Evolutionary conservation across 345 rosid species (phyloP).

Genomic region (sweet orange (Citrus sinensis)): DVS_A1.0 CM039164.1:24670501-24671000

Average conservation of each 20-base stretch:
- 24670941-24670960: background rate
- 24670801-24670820: background rate
- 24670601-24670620: no score
- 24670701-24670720: background rate
- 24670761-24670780: background rate
- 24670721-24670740: background rate
- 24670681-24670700: background rate
- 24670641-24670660: background rate
- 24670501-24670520: no score
- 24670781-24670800: background rate
- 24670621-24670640: no score
- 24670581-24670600: no score
- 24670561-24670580: accelerated
- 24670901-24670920: background rate
- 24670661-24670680: no score
- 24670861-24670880: background rate
- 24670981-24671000: background rate
- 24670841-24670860: background rate
- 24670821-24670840: background rate
- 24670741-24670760: no score
- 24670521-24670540: no score
- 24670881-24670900: background rate
- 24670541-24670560: no score
- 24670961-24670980: background rate
- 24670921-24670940: background rate